Conservation (phyloP, 768 basidiomycete genomes). For the Tricholoma flavovirens region DNA sequence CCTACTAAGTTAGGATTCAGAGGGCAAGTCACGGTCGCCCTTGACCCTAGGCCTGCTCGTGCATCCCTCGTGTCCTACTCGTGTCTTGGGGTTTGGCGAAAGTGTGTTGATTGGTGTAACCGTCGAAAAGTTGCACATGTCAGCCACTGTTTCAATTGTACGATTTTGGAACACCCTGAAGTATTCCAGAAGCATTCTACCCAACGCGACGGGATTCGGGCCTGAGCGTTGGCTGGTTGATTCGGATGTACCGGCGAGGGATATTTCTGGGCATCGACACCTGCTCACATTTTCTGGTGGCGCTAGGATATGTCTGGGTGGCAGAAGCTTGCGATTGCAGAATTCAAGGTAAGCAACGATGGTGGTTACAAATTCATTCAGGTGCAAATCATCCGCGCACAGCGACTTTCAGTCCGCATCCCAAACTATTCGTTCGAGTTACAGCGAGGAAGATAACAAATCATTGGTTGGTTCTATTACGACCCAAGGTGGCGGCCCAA, state of each 20-base stretch:
- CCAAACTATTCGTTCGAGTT: constrained; percentile 36
- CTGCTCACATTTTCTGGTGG: constrained; percentile 42
- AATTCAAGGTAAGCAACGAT: background rate
- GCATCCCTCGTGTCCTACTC: too few species aligned
- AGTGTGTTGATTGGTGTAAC: too few species aligned
- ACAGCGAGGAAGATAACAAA: constrained; percentile 29
- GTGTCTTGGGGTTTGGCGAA: too few species aligned
- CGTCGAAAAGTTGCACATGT: too few species aligned
- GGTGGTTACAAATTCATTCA: background rate
- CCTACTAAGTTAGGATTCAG: too few species aligned
- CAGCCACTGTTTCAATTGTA: too few species aligned
- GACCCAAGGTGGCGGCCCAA: constrained; percentile 32
- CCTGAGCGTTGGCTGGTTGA: constrained; percentile 39
- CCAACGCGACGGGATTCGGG: constrained; percentile 36
- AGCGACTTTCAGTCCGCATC: constrained; percentile 35
- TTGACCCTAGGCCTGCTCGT: too few species aligned
- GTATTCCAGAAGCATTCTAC: constrained; percentile 26
- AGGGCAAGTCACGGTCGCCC: too few species aligned
- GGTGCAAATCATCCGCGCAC: background rate
- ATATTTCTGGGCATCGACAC: constrained; percentile 33
- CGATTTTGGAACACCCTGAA: too few species aligned
- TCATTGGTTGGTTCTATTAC: constrained; percentile 29
- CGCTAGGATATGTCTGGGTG: constrained; percentile 38
- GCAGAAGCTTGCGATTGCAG: constrained; percentile 33
- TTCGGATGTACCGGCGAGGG: constrained; percentile 19